Percentiles rank a stretch among this genome's conserved stretches.
These are phyloP conservation scores for Eimeria necatrix DNA, from an alignment of 169 alveolate species.

Conservation along the genomic window DNA sequence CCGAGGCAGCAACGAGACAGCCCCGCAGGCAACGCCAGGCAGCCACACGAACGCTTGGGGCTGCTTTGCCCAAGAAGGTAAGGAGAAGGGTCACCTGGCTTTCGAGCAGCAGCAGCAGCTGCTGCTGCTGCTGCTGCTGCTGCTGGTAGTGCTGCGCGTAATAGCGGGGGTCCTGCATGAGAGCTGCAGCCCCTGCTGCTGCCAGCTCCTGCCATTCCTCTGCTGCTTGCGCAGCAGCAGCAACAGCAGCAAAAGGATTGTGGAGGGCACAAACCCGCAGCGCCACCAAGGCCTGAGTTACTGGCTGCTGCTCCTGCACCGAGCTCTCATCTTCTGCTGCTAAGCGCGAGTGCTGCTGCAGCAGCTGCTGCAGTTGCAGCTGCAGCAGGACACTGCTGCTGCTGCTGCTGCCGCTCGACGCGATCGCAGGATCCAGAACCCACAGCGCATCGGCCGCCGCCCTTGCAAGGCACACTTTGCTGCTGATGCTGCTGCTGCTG, in stretches of 20 bases:
- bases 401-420: constrained; percentile 30
- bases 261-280: not conserved
- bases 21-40: constrained; percentile 63
- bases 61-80: not conserved
- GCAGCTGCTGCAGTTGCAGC: constrained; percentile 76
- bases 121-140: constrained; percentile 18
- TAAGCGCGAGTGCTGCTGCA: constrained; percentile 43
- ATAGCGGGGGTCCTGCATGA: not conserved
- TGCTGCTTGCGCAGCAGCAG: constrained; percentile 74
- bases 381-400: constrained; percentile 71
- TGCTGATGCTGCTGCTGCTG: constrained; percentile 4
- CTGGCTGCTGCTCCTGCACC: constrained; percentile 73
- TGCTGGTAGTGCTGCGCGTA: not conserved
- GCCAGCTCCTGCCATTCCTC: constrained; percentile 48
- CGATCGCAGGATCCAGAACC: constrained; percentile 1
- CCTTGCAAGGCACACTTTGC: not conserved
- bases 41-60: constrained; percentile 52
- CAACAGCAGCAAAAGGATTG: constrained; percentile 64
- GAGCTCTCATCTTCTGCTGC: constrained; percentile 3
- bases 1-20: constrained; percentile 32
- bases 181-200: not conserved
- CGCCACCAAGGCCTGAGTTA: constrained; percentile 34
- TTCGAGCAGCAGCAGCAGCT: constrained; percentile 45
- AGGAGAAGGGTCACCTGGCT: constrained; percentile 14
- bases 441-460: constrained; percentile 31